Evolutionary conservation across 2,329 filamentous ascomycete species (phyloP), one percentile per base, ranked within the genome.

Genomic region (Thelonectria olida): DNA sequence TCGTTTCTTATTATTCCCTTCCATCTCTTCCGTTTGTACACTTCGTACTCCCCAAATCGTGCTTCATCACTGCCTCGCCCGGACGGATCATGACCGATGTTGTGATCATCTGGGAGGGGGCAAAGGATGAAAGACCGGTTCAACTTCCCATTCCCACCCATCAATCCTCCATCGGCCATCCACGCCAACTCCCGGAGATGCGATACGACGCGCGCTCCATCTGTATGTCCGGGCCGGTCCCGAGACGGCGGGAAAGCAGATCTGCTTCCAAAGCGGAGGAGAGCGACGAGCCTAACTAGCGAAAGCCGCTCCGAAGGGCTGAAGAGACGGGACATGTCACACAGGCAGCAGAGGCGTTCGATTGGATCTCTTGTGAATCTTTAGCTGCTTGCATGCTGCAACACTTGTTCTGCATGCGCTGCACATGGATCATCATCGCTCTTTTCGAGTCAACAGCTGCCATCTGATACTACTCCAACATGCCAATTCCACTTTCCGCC

Each of bases 161-260:
- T 28, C 27, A 27, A 39, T 39, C 17, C 36, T 17, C 36, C 36
- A 39, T 39, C 36, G 15, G 31, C 22, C 23, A 31, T 31, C 49
- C 51, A 45, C 39, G 19, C 19, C n/a, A 44, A 61, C 41, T 12
- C 53, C 53, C 53, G 47, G 42, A 47, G 20, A 20, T 59, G 38
- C 25, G 48, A 58, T 59, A 53, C 38, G 50, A 57, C 25, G 51
- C 54, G 54, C 51, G 31, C 58, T 50, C 47, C 38, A 56, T 58
- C 61, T 71, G 61, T 67, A 67, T 67, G 66, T 54, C 69, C 69
- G 69, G 69, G 62, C 69, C 69, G 69, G 69, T 70, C 62, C 67
- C 54, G 54, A 62, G 34, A 62, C 50, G 39, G 51, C 53, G 58
- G 65, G 54, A 67, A 49, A 50, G 58, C 52, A 47, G 20, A 22